Conservation (phyloP, 768 basidiomycete genomes). For the Punctularia strigosozonata region DNA sequence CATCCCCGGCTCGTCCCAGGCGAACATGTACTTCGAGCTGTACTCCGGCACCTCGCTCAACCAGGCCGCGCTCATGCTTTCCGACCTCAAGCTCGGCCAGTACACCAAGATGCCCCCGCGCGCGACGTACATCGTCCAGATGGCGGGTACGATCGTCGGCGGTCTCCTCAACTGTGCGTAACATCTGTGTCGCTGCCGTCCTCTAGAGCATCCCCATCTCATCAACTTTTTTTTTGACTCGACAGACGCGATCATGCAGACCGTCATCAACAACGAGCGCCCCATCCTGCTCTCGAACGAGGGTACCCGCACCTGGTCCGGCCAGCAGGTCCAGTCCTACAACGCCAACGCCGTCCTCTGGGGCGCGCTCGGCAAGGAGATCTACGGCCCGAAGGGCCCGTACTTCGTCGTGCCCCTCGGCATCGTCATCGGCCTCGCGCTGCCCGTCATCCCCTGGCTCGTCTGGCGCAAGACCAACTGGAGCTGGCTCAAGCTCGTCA, state of each 20-base stretch:
- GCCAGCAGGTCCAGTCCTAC: constrained; percentile 36
- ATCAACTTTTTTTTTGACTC: neutral
- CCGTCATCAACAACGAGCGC: constrained; percentile 39
- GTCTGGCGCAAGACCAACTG: no score
- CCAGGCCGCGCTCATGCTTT: no score
- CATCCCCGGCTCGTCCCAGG: constrained; percentile 53
- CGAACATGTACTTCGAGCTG: constrained; percentile 53
- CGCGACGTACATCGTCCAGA: constrained; percentile 50
- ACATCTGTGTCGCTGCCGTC: no score
- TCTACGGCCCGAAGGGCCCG: neutral
- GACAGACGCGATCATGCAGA: constrained; percentile 41
- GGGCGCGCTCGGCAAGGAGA: constrained; percentile 16
- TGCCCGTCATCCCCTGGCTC: neutral
- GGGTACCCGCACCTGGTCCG: constrained; percentile 42
- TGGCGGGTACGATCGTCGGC: constrained; percentile 54
- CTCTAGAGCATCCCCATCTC: no score
- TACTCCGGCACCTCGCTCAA: neutral
- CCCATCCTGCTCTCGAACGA: constrained; percentile 24
- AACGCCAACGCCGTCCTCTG: constrained; percentile 41
- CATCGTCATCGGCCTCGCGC: neutral
- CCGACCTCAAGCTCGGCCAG: constrained; percentile 48
- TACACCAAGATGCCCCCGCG: constrained; percentile 60
- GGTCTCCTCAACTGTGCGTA: constrained; percentile 1
- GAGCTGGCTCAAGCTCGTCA: no score
- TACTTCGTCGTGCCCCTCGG: neutral